These are phyloP conservation scores for Cantharellus cinnabarinus DNA, from an alignment of 768 basidiomycete genomes.

Conservation along the genomic window DNA sequence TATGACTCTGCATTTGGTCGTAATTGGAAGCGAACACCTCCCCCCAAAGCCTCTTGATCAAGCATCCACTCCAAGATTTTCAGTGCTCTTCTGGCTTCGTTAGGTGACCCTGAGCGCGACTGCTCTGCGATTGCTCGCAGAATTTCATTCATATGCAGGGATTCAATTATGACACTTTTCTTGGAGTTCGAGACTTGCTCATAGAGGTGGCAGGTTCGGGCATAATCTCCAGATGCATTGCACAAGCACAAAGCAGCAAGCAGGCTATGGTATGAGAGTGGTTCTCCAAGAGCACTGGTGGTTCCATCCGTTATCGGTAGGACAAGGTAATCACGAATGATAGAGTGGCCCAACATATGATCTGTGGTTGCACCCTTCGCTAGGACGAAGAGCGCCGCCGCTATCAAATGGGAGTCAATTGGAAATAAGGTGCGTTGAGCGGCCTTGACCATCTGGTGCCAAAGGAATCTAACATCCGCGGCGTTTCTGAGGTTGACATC, in stretches of 20 bases:
- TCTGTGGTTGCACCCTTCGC: slow-evolving; percentile 36
- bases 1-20: slow-evolving; percentile 32
- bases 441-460: slow-evolving; percentile 41
- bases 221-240: slow-evolving; percentile 26
- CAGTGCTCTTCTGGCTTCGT: slow-evolving; percentile 26
- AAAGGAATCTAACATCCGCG: slow-evolving; percentile 49
- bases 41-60: slow-evolving; percentile 25
- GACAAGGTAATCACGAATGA: slow-evolving; percentile 42
- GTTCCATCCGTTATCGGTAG: slow-evolving; percentile 29
- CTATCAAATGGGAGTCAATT: slow-evolving; percentile 34
- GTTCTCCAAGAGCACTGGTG: slow-evolving; percentile 19
- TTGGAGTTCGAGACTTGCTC: slow-evolving; percentile 27
- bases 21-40: slow-evolving; percentile 23
- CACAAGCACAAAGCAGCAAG: slow-evolving; percentile 37
- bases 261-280: slow-evolving; percentile 29
- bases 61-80: slow-evolving; percentile 52
- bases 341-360: slow-evolving; percentile 43
- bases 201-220: slow-evolving; percentile 34
- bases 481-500: slow-evolving; percentile 18
- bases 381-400: slow-evolving; percentile 34
- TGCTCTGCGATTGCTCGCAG: slow-evolving; percentile 23
- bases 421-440: slow-evolving; percentile 25
- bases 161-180: neutral
- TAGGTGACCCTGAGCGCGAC: slow-evolving; percentile 14
- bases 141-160: neutral